These are phyloP conservation scores for Rhodotorula toruloides DNA, from an alignment of 768 basidiomycete genomes.

Conservation along the genomic window DNA sequence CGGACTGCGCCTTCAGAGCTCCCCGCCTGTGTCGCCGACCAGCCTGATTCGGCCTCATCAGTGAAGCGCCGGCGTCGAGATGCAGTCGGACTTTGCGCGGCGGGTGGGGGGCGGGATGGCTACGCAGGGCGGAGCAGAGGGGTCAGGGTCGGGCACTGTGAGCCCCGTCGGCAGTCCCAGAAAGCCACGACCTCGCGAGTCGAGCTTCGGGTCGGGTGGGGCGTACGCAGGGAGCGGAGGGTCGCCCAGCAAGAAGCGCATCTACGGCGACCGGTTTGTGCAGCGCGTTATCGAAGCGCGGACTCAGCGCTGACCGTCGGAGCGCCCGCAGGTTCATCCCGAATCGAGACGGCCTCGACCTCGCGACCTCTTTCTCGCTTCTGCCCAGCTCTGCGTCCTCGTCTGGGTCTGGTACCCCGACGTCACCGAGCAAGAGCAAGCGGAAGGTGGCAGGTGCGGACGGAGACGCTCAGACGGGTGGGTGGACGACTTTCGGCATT, in stretches of 20 bases:
- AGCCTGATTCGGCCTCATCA: no score
- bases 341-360: slow-evolving; percentile 57
- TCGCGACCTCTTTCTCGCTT: slow-evolving; percentile 61
- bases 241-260: slow-evolving; percentile 41
- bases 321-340: slow-evolving; percentile 57
- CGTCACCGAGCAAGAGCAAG: slow-evolving; percentile 57
- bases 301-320: not conserved
- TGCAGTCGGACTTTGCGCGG: not conserved
- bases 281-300: no score
- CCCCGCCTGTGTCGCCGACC: no score
- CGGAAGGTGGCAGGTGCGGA: slow-evolving; percentile 58
- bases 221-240: not conserved
- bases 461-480: slow-evolving; percentile 69
- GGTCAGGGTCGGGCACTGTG: not conserved
- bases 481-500: slow-evolving; percentile 21
- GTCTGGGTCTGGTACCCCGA: slow-evolving; percentile 48
- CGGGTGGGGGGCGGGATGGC: not conserved
- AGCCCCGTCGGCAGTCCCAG: slow-evolving; percentile 6
- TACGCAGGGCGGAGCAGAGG: not conserved
- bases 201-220: not conserved
- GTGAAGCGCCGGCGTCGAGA: no score
- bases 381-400: slow-evolving; percentile 50
- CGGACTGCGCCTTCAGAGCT: no score
- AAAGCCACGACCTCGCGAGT: slow-evolving; percentile 3
- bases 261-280: slow-evolving; percentile 49